Evolutionary conservation across 805 yeast genomes (phyloP), one percentile per base, ranked within the genome.

Genomic region (Pichia cephalocereana): DNA sequence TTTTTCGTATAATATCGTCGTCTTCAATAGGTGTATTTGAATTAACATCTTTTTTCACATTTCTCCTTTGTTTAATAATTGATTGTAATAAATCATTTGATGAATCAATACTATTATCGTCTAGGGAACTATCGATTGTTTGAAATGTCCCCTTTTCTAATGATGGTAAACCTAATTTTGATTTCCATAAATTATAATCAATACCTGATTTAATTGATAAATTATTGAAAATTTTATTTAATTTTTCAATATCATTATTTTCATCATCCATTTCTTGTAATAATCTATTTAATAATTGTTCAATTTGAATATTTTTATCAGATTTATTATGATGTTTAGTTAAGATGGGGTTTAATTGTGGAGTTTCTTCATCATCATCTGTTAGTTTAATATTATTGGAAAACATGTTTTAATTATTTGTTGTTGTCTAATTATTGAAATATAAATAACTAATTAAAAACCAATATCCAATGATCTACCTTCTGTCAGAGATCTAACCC

Each of bases 191-290:
- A 5, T 41, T 27, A 17, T 48, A 48, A 41, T 48, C 51, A 3
- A 41, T 38, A 34, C 38, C 38, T 19, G 51, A 36, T 14, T 44
- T 42, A 3, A 45, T 12, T 6, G 50, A 52, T 28, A 49, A 38
- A 27, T 45, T 34, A 14, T 27, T 12, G 7, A 48, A 26, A 6
- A 15, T 51, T 9, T 40, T 46, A 6, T 47, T 38, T 9, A 61
- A 46, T 2, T 23, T 28, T 8, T 57, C 63, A 12, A 54, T 54
- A 30, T 58, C 62, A 8, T 43, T 46, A 36, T 60, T 54, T 44
- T 64, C 64, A 39, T 62, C 69, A 31, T 57, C 60, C 18, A 65
- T 40, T 11, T 59, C 60, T 10, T 60, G 56, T 10, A 64, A 45
- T n/a, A 64, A 48, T 19, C 62, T 46, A 42, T 63, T 59, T 18